Conservation (phyloP, 768 basidiomycete species). For the Xerocomellus intermedius region DNA sequence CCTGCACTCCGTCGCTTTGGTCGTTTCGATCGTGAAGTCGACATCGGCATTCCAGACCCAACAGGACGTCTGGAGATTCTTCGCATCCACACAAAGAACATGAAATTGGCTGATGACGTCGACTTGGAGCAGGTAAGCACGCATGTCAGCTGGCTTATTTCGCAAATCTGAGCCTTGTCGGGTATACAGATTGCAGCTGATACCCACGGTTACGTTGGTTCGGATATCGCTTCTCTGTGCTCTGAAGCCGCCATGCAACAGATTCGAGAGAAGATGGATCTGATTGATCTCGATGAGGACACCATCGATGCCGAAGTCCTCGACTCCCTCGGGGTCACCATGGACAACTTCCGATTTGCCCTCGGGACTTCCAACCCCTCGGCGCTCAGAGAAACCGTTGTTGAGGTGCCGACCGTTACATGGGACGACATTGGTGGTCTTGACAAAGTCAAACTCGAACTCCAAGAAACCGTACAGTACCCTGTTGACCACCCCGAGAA, state of each 20-base stretch:
- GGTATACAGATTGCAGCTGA: constrained; percentile 88
- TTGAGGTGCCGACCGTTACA: constrained; percentile 97
- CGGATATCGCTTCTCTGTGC: constrained; percentile 95
- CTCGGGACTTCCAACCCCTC: constrained; percentile 97
- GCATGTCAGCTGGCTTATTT: neutral
- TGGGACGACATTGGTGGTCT: constrained; percentile 99
- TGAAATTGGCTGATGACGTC: constrained; percentile 96
- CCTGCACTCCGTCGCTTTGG: constrained; percentile 98
- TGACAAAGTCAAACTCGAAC: constrained; percentile 98
- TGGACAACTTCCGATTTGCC: constrained; percentile 99
- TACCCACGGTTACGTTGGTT: constrained; percentile 99
- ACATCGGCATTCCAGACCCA: constrained; percentile 98
- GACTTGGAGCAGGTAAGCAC: constrained; percentile 84
- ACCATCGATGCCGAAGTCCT: constrained; percentile 99
- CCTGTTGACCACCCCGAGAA: constrained; percentile 99
- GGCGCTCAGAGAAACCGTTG: constrained; percentile 97
- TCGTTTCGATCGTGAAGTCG: constrained; percentile 98
- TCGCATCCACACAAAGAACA: constrained; percentile 99
- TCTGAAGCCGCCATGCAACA: constrained; percentile 99
- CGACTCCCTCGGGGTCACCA: constrained; percentile 97
- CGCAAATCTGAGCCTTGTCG: constrained; percentile 3
- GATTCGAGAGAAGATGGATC: constrained; percentile 99
- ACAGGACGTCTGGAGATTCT: constrained; percentile 98
- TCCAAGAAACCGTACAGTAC: constrained; percentile 99
- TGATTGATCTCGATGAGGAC: constrained; percentile 94